Evolutionary conservation across 192 early-diverging fungal genomes (phyloP), one percentile per base, ranked within the genome.

Genomic region (Piromyces finnis): DNA sequence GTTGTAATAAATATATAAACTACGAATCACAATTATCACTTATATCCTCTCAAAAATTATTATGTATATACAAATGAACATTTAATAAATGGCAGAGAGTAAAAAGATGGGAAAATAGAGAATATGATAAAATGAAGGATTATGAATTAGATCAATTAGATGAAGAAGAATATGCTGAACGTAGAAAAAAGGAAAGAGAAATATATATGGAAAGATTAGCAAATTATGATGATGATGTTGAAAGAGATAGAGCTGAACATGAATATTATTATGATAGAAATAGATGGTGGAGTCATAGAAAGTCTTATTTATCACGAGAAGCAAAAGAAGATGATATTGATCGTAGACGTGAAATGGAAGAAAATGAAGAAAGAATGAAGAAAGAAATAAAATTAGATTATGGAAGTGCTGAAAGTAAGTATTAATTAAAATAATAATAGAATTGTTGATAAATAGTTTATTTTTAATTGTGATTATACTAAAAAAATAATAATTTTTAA

Each of bases 231-330:
- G 95, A 95, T 83, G 93, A 95, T 79, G 80, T 85, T 22, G 92
- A 94, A 79, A 80, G 81, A 32, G 88, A 89, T 35, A 83, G 82
- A 35, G 88, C 88, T 0, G 84, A 87, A 22, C 90, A 95, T 30
- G 87, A 92, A 79, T 98, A 91, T 82, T 98, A 93, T 82, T 83
- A 90, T 77, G 93, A 95, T 83, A 84, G 94, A 91, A 92, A 88
- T 82, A 82, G 94, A 78, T 95, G 94, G 94, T 90, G 92, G 90
- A 87, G 88, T 27, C 87, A 83, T 79, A 86, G 94, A 82, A 87
- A 88, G 78, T 81, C 83, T 11, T 84, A 87, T 32, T 85, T 90
- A 36, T 86, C 88, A 36, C 90, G 90, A 4, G 94, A 96, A 82
- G 82, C 88, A 35, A 92, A 94, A 78, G 80, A 83, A 77, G 94